phyloP scores from a whole-genome alignment of 2,329 filamentous ascomycete species.

The Teratosphaeria gauchensis region DNA sequence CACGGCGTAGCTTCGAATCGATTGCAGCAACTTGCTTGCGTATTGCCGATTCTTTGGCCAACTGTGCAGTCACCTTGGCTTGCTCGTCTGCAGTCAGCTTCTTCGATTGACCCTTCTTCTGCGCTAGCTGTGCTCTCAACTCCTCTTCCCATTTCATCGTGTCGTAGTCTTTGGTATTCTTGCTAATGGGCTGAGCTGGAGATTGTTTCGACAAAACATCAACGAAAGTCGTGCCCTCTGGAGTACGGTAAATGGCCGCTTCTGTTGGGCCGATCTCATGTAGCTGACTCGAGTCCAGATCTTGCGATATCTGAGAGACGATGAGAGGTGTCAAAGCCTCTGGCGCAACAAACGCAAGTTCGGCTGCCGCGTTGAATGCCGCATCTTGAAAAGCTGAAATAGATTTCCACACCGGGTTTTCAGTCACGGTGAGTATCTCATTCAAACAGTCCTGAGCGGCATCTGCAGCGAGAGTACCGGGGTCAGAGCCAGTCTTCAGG shows the following conservation, averaged over 20 bases:
- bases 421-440: slow-evolving; percentile 50
- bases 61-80: slow-evolving; percentile 79
- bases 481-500: slow-evolving; percentile 70
- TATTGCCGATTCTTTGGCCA: slow-evolving; percentile 77
- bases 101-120: slow-evolving; percentile 84
- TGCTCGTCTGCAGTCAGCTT: slow-evolving; percentile 86
- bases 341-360: slow-evolving; percentile 87
- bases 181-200: slow-evolving; percentile 60
- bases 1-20: slow-evolving; percentile 64
- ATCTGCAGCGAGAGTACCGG: slow-evolving; percentile 62
- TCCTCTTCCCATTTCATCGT: slow-evolving; percentile 97
- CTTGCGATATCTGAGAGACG: slow-evolving; percentile 60
- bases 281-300: slow-evolving; percentile 63
- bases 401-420: slow-evolving; percentile 19
- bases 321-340: slow-evolving; percentile 68
- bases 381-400: slow-evolving; percentile 51
- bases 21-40: slow-evolving; percentile 60
- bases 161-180: slow-evolving; percentile 91
- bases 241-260: slow-evolving; percentile 84
- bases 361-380: slow-evolving; percentile 75
- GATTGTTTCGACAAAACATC: slow-evolving; percentile 83
- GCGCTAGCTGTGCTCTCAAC: slow-evolving; percentile 72
- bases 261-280: slow-evolving; percentile 72
- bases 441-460: slow-evolving; percentile 56
- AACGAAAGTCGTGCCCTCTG: slow-evolving; percentile 78